A percentile compares a stretch with the other conserved stretches of the same genome.
Conservation (phyloP, 2,329 filamentous ascomycete genomes). For the Knoxdaviesia proteae region DNA sequence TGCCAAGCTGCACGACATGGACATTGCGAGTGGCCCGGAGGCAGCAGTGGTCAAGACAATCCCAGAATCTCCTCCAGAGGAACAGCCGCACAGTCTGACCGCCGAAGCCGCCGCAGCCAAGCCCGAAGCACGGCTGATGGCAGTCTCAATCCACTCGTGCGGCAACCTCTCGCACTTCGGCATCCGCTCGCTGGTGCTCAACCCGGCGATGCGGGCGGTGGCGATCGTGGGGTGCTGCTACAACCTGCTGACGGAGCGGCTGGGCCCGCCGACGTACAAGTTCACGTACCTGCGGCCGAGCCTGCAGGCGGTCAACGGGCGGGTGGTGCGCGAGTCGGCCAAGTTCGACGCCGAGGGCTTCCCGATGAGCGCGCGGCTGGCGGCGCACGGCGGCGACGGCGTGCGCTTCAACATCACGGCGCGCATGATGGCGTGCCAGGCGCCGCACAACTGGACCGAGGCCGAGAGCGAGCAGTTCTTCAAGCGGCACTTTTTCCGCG, state of each 20-base stretch:
- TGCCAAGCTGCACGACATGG: constrained; percentile 27
- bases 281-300: constrained; percentile 54
- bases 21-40: constrained; percentile 4
- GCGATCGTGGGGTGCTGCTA: constrained; percentile 97
- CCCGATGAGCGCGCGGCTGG: constrained; percentile 63
- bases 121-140: constrained; percentile 42
- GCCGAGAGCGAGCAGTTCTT: constrained; percentile 75
- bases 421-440: constrained; percentile 95
- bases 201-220: constrained; percentile 68
- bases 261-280: constrained; percentile 75
- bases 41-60: too few species aligned
- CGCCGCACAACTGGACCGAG: constrained; percentile 75
- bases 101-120: constrained; percentile 7
- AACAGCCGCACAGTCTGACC: constrained; percentile 8
- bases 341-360: constrained; percentile 80
- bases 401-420: constrained; percentile 87
- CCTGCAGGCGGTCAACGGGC: constrained; percentile 44
- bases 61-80: constrained; percentile 7
- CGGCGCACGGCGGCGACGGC: constrained; percentile 35
- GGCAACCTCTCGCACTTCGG: constrained; percentile 94
- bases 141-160: constrained; percentile 89
- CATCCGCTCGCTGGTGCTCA: constrained; percentile 66
- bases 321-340: constrained; percentile 45
- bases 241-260: constrained; percentile 79
- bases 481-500: constrained; percentile 78